Evolutionary conservation across 306 rosid genomes (phyloP).

Genomic region (Castanea crenata): DNA sequence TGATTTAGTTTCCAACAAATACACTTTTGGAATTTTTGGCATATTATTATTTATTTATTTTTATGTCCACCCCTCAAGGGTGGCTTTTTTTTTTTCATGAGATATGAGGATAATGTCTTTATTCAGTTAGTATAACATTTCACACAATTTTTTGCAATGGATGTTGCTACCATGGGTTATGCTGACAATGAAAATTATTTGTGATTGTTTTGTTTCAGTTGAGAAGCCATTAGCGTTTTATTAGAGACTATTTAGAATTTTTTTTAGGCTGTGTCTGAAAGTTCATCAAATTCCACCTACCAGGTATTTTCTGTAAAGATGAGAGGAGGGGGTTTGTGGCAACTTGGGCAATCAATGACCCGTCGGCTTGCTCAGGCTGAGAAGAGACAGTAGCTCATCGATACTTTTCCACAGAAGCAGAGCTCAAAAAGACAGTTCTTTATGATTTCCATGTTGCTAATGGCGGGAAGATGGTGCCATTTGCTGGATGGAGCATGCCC

Average conservation of each 20-base stretch:
- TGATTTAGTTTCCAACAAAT: background rate
- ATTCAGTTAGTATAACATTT: background rate
- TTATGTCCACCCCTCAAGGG: background rate
- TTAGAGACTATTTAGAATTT: background rate
- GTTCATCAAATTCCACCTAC: constrained; percentile 6
- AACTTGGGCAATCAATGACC: constrained; percentile 79
- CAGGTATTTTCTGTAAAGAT: constrained; percentile 36
- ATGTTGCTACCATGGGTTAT: background rate
- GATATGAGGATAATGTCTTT: background rate
- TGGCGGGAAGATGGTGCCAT: constrained; percentile 97
- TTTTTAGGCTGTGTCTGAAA: background rate
- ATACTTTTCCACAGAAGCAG: constrained; percentile 66
- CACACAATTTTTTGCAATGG: background rate
- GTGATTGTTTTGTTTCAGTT: background rate
- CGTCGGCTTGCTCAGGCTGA: constrained; percentile 76
- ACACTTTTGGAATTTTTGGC: background rate
- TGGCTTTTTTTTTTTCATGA: background rate
- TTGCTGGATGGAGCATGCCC: constrained; percentile 99
- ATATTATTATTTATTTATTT: background rate
- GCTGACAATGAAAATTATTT: background rate
- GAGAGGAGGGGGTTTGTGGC: constrained; percentile 84
- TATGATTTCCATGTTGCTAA: constrained; percentile 80
- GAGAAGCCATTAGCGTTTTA: background rate
- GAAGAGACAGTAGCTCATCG: constrained; percentile 71
- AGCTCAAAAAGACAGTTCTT: constrained; percentile 80